Evolutionary conservation across 1,139 yeast genomes (phyloP), one percentile per base, ranked within the genome.

Genomic region (Magnusiomyces sp.): DNA sequence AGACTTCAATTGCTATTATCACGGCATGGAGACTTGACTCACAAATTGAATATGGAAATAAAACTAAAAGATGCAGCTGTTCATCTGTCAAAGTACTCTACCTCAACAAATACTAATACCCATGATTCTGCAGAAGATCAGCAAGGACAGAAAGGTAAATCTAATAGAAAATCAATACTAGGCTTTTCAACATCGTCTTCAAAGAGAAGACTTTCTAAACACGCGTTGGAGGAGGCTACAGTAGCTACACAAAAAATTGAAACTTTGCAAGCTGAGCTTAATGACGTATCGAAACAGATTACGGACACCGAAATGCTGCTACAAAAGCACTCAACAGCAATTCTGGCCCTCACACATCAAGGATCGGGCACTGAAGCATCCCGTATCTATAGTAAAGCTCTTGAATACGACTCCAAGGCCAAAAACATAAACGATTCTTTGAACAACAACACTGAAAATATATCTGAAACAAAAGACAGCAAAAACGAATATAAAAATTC

Each of bases 41-140:
- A 59, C 48, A 62, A 65, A 50, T 54, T 66, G 19, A 59, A 55
- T 17, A 59, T 66, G 55, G 70, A 67, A 53, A 40, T 46, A 16
- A 67, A 66, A 51, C 58, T 67, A 53, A 55, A 62, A 20, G 68
- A 67, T 42, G 70, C 70, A 1, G 69, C 71, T 3, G 48, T 57
- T 33, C 57, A 64, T 11, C 51, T 67, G 27, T 60, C 65, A 29
- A 57, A 58, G 39, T 37, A 37, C 19, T 20, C 29, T 4, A 7
- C 29, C 9, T n/a, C 40, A 37, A n/a, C 40, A 34, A 9, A 5
- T 23, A 5, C 29, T 7, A 23, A 7, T 7, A 23, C 29, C 29
- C 4, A 23, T 7, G 7, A 23, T 16, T 9, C 40, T 2, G 6
- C 40, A 37, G 40, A n/a, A 37, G 40, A 37, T 16, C 11, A 37